Percentiles rank a stretch among this genome's conserved stretches.
Conservation (phyloP, 106 monocot genomes). For the Dendrobium officinale region DNA sequence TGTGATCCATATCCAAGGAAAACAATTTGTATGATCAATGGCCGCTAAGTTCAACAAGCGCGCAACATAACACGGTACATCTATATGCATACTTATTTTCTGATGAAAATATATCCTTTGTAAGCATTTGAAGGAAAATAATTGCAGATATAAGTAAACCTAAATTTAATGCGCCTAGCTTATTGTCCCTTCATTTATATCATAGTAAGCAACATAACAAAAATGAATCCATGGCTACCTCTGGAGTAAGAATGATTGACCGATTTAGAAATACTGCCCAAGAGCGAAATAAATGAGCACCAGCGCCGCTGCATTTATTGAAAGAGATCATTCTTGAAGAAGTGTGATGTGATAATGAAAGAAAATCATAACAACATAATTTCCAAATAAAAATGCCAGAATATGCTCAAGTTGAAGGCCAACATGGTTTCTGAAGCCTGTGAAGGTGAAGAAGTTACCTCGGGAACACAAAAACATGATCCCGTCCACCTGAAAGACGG, state of each 20-base stretch:
- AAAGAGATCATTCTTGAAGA: slow-evolving; percentile 3
- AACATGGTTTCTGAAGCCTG: neutral
- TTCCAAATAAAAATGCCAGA: neutral
- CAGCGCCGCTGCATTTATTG: slow-evolving; percentile 75
- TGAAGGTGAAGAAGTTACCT: slow-evolving; percentile 41
- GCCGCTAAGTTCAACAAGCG: neutral
- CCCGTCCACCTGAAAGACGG: slow-evolving; percentile 82
- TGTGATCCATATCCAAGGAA: neutral
- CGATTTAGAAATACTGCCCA: slow-evolving; percentile 87
- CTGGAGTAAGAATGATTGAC: slow-evolving; percentile 97
- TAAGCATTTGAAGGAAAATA: neutral
- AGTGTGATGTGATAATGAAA: neutral
- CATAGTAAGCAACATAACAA: neutral
- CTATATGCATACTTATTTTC: neutral
- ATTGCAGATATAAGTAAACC: neutral
- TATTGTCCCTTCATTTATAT: neutral
- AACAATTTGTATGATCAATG: neutral
- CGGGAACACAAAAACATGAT: slow-evolving; percentile 95
- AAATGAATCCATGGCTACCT: slow-evolving; percentile 39
- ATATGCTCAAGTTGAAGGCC: neutral
- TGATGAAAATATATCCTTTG: neutral
- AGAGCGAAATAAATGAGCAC: slow-evolving; percentile 86
- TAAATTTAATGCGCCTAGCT: neutral
- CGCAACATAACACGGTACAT: neutral
- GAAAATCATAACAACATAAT: neutral